These are phyloP conservation scores for Ophiocordyceps camponoti-leonardi DNA, from an alignment of 2,329 filamentous ascomycete species.

Conservation along the genomic window DNA sequence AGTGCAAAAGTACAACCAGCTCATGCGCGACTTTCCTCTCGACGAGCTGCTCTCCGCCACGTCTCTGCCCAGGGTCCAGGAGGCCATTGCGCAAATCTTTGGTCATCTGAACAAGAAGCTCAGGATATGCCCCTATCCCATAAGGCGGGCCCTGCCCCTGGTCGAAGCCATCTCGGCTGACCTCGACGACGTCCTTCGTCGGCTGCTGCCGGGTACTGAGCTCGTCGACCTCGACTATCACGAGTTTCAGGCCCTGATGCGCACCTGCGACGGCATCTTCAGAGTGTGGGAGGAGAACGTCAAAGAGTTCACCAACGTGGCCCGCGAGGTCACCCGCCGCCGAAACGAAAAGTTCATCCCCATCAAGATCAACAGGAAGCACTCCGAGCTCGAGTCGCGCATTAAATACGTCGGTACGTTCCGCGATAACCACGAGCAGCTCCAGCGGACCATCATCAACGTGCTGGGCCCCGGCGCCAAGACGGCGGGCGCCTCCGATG, in stretches of 20 bases:
- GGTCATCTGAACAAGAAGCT: constrained; percentile 94
- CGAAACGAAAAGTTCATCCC: constrained; percentile 97
- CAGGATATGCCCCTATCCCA: constrained; percentile 88
- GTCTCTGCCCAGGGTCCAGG: constrained; percentile 71
- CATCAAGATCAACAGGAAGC: constrained; percentile 84
- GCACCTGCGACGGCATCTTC: constrained; percentile 71
- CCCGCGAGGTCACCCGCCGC: constrained; percentile 81
- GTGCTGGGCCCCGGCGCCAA: constrained; percentile 68
- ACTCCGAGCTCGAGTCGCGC: constrained; percentile 75
- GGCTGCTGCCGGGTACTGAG: constrained; percentile 67
- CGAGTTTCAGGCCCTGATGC: constrained; percentile 78
- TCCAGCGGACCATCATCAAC: constrained; percentile 90
- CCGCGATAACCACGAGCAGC: constrained; percentile 90
- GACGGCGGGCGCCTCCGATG: constrained; percentile 34
- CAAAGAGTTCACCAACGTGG: constrained; percentile 96
- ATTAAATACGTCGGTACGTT: constrained; percentile 91
- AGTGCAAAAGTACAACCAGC: constrained; percentile 95
- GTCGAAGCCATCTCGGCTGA: constrained; percentile 94
- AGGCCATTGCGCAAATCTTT: constrained; percentile 82
- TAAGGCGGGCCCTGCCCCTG: constrained; percentile 77
- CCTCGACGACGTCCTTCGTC: constrained; percentile 71
- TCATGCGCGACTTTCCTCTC: constrained; percentile 95
- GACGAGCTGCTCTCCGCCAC: constrained; percentile 90
- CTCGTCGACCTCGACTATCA: constrained; percentile 84
- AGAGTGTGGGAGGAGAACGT: constrained; percentile 86